Evolutionary conservation across 768 basidiomycete genomes (phyloP).

Genomic region (Lenzites betulinus): DNA sequence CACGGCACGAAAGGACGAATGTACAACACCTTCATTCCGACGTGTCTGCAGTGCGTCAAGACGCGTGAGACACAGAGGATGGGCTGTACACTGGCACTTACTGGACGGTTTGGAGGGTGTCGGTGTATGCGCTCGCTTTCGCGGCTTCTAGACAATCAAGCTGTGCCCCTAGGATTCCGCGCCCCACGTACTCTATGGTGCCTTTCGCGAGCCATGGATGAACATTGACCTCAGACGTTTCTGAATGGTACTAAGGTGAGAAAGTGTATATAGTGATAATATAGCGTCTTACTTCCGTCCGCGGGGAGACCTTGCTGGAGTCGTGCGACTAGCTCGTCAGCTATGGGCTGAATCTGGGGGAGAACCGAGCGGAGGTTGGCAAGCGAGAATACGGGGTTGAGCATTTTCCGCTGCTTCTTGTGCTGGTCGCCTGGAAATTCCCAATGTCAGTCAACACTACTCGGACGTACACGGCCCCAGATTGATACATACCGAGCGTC

Average conservation of each 20-base stretch:
- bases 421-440: conserved; percentile 28
- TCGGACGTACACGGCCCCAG: neutral
- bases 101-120: conserved; percentile 35
- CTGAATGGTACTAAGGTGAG: conserved; percentile 6
- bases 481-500: conserved; percentile 34
- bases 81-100: conserved; percentile 20
- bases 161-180: conserved; percentile 37
- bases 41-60: conserved; percentile 24
- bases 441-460: neutral
- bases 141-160: conserved; percentile 33
- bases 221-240: conserved; percentile 35
- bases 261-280: neutral
- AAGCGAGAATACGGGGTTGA: conserved; percentile 31
- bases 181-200: conserved; percentile 40
- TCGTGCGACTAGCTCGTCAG: conserved; percentile 28
- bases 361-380: conserved; percentile 25
- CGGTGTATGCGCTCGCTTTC: conserved; percentile 32
- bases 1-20: conserved; percentile 37
- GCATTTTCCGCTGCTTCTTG: conserved; percentile 30
- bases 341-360: conserved; percentile 35
- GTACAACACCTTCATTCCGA: conserved; percentile 29
- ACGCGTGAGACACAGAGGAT: neutral
- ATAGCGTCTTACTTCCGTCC: conserved; percentile 15
- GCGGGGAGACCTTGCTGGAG: conserved; percentile 27
- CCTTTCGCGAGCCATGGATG: conserved; percentile 36